phyloP scores from a whole-genome alignment of 108 stramenopile species.

The Pinguiococcus pyrenoidosus region DNA sequence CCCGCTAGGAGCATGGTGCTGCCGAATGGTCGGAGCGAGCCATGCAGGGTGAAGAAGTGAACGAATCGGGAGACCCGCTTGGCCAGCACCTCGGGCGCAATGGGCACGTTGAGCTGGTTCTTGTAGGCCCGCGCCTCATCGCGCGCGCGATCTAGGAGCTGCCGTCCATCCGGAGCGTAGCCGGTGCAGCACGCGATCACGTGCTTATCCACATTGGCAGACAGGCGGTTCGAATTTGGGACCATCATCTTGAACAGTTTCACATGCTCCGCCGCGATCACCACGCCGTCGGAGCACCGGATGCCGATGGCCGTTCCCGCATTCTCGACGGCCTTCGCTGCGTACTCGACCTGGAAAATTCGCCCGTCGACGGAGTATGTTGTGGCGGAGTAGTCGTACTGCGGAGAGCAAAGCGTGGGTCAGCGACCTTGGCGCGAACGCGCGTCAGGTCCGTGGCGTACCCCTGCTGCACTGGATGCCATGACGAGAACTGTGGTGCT shows the following conservation, averaged over 20 bases:
- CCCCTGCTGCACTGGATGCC: no score
- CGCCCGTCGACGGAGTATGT: conserved; percentile 86
- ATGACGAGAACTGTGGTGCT: no score
- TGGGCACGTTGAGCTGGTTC: conserved; percentile 60
- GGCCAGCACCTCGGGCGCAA: conserved; percentile 63
- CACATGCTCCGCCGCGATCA: conserved; percentile 87
- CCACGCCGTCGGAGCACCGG: conserved; percentile 83
- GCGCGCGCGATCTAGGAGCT: conserved; percentile 69
- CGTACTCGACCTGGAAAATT: conserved; percentile 93
- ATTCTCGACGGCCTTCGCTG: conserved; percentile 74
- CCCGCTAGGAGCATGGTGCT: conserved; percentile 61
- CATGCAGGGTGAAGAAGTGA: conserved; percentile 95
- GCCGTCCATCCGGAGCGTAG: conserved; percentile 79
- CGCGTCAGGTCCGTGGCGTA: no score
- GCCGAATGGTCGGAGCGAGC: conserved; percentile 90
- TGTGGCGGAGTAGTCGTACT: conserved; percentile 75
- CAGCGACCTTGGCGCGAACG: no score
- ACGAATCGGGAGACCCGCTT: conserved; percentile 75
- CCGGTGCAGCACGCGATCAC: conserved; percentile 74
- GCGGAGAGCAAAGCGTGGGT: no score
- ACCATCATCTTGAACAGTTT: conserved; percentile 77
- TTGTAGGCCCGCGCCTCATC: conserved; percentile 73
- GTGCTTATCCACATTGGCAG: conserved; percentile 56
- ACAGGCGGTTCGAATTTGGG: conserved; percentile 52
- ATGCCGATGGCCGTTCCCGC: conserved; percentile 87